Conservation (phyloP, 768 basidiomycete species). For the Trametes cinnabarina region DNA sequence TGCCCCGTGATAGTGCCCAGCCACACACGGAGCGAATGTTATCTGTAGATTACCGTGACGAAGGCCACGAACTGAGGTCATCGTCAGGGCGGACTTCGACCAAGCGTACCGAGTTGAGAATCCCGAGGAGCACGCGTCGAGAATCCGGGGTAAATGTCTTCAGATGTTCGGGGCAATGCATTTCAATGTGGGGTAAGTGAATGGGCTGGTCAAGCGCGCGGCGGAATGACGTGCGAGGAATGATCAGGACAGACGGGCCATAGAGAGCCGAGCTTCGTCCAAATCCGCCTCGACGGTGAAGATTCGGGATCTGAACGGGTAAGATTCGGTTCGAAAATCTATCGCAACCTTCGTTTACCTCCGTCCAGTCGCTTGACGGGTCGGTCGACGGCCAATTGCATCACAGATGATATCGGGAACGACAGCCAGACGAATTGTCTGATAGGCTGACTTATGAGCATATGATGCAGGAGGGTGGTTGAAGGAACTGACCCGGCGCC, state of each 20-base stretch:
- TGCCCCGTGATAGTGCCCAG: slow-evolving; percentile 14
- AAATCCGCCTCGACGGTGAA: slow-evolving; percentile 22
- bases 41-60: slow-evolving; percentile 6
- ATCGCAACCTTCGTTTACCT: slow-evolving; percentile 4
- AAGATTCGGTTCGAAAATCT: slow-evolving; percentile 25
- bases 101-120: slow-evolving; percentile 9
- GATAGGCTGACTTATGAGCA: slow-evolving; percentile 5
- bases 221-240: slow-evolving; percentile 9
- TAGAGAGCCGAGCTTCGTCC: slow-evolving; percentile 17
- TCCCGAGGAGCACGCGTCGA: slow-evolving; percentile 3
- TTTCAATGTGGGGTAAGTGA: slow-evolving; percentile 22
- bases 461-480: slow-evolving; percentile 5
- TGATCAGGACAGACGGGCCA: slow-evolving; percentile 1
- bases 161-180: slow-evolving; percentile 31
- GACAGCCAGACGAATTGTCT: not conserved
- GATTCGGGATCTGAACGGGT: slow-evolving; percentile 28
- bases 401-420: not conserved
- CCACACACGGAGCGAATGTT: slow-evolving; percentile 8
- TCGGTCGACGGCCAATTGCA: slow-evolving; percentile 1
- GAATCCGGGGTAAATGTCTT: slow-evolving; percentile 27
- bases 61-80: slow-evolving; percentile 13
- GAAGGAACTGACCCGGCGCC: not conserved
- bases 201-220: slow-evolving; percentile 3
- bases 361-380: not conserved
- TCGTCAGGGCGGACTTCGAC: not conserved